Conservation (phyloP, 2,329 filamentous ascomycete species). For the Epichloe hybrida region DNA sequence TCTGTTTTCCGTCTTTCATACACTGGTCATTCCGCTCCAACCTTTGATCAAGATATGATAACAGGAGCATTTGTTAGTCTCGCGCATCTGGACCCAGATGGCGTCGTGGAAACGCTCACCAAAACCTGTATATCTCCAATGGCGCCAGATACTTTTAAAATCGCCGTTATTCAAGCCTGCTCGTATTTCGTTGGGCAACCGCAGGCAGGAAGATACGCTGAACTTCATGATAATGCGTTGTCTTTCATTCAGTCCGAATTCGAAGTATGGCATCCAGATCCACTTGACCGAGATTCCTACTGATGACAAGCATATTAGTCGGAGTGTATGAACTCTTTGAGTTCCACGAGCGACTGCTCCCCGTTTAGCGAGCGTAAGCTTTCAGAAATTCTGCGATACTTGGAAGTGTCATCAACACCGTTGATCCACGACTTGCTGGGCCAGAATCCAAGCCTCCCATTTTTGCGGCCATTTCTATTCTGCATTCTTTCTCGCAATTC, state of each 20-base stretch:
- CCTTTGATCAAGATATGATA: constrained; percentile 50
- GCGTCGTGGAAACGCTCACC: constrained; percentile 41
- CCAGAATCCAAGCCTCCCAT: constrained; percentile 12
- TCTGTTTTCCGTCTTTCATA: constrained; percentile 46
- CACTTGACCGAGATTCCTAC: not conserved
- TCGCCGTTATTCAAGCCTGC: constrained; percentile 48
- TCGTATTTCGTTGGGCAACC: constrained; percentile 45
- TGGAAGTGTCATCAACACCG: constrained; percentile 34
- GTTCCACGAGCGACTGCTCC: constrained; percentile 11
- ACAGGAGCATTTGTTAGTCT: constrained; percentile 54
- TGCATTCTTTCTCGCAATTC: constrained; percentile 40
- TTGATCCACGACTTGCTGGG: constrained; percentile 19
- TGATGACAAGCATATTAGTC: constrained; percentile 1
- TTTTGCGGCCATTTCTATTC: constrained; percentile 38
- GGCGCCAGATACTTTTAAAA: constrained; percentile 46
- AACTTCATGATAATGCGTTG: constrained; percentile 41
- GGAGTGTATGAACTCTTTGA: constrained; percentile 3
- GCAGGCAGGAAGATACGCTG: constrained; percentile 34
- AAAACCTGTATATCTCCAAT: constrained; percentile 42
- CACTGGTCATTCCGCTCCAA: constrained; percentile 30
- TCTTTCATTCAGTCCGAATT: constrained; percentile 33
- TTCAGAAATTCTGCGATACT: constrained; percentile 31
- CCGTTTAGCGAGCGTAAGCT: constrained; percentile 25
- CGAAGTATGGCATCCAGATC: not conserved
- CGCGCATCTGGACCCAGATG: constrained; percentile 46